phyloP scores from a whole-genome alignment of 169 alveolate species.

The Toxoplasma gondii region DNA sequence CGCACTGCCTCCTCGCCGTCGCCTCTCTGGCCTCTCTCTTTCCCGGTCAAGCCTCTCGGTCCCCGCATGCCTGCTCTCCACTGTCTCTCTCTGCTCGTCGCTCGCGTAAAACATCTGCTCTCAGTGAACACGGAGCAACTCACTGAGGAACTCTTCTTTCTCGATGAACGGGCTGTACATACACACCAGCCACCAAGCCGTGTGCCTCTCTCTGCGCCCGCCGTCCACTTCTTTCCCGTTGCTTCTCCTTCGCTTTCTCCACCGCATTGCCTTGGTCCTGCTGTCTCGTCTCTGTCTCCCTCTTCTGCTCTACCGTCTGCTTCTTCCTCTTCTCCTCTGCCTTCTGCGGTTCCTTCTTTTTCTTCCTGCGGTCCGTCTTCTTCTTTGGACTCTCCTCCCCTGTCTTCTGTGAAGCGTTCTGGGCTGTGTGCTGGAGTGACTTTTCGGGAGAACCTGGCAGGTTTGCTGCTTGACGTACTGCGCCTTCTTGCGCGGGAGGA shows the following conservation, averaged over 20 bases:
- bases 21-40: background rate
- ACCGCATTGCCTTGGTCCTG: background rate
- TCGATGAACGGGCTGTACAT: background rate
- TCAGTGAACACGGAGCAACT: constrained; percentile 21
- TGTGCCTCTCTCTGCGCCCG: background rate
- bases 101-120: background rate
- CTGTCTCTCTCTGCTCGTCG: background rate
- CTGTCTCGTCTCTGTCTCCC: too few species aligned
- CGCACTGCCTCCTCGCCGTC: background rate
- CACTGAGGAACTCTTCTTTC: background rate
- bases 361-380: background rate
- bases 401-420: background rate
- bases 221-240: background rate
- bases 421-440: background rate
- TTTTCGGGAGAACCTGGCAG: background rate
- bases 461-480: background rate
- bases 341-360: background rate
- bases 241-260: background rate
- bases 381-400: background rate
- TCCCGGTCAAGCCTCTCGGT: background rate
- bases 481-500: background rate
- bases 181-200: background rate
- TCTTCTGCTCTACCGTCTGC: background rate
- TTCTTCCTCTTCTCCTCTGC: background rate
- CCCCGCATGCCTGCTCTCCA: background rate